Base-by-base conservation (phyloP, 2,329 filamentous ascomycete species). In the Lasiodiplodia sp. region DNA sequence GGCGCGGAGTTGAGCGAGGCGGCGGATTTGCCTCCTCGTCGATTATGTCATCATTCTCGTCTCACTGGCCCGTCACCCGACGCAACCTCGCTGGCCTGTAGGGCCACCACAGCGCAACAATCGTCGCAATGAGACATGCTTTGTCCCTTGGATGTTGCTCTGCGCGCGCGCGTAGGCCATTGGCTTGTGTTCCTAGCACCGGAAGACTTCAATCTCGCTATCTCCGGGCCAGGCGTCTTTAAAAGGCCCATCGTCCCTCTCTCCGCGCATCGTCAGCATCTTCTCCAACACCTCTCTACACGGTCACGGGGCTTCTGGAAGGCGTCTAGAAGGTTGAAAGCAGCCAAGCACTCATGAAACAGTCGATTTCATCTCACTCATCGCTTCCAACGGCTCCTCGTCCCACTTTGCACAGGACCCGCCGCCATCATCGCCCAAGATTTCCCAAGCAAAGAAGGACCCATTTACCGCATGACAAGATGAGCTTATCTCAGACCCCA, bases 151-250 rank as follows among this genome's bases (percentile, higher is more conserved):
- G 55, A 34, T 14, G 14, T 18, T 38, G n/a, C 25, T 25, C 18
- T n/a, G n/a, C 2, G 16, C 5, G 31, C 5, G 31, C 31, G 37
- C 55, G 18, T 1, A 38, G 18, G 34, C 31, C 34, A 38, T 37
- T n/a, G 34, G 55, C 55, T 57, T 57, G 34, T 38, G 31, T 18
- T 38, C 11, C 12, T 57, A 57, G 55, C 31, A n/a, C 55, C 55
- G 55, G 55, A 57, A 57, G 34, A 38, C 55, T 4, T 21, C n/a
- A 12, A 8, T 23, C n/a, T n/a, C 34, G 31, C 34, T 57, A 57
- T 57, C 55, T 57, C 55, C 55, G 55, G 55, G 31, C 6, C 10
- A 23, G 16, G 11, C 7, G 55, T n/a, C 31, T 21, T 56, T 57
- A 57, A 38, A 57, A 57, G 55, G 3, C 10, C 34, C 34, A 31